phyloP scores from a whole-genome alignment of 139 green algal species.

The Helicosporidium sp. region DNA sequence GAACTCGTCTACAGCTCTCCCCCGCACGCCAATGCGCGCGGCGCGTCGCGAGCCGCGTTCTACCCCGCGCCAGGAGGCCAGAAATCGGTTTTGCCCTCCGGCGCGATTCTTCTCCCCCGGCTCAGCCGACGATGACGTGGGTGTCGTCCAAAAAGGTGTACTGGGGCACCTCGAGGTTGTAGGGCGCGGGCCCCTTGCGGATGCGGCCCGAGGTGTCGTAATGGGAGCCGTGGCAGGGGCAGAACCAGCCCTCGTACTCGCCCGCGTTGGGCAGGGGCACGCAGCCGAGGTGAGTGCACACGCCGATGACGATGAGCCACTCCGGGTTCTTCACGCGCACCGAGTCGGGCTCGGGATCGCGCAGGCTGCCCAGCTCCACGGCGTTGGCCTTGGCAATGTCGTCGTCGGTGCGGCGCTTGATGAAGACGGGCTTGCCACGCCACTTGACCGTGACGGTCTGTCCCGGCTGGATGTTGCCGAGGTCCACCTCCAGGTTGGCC shows the following conservation, averaged over 20 bases:
- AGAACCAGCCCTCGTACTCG: slow-evolving; percentile 81
- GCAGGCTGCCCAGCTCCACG: slow-evolving; percentile 53
- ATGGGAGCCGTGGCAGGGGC: slow-evolving; percentile 78
- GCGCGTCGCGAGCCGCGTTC: no score
- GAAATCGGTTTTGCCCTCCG: no score
- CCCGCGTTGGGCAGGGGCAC: slow-evolving; percentile 91
- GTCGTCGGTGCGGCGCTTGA: slow-evolving; percentile 54
- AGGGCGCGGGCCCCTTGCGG: slow-evolving; percentile 85
- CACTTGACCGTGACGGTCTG: slow-evolving; percentile 94
- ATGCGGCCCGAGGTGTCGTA: slow-evolving; percentile 91
- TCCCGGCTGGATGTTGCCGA: slow-evolving; percentile 62
- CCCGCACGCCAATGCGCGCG: neutral
- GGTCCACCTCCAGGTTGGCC: slow-evolving; percentile 85
- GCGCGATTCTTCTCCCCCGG: no score
- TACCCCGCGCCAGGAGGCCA: no score
- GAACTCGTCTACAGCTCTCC: no score
- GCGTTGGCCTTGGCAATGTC: slow-evolving; percentile 61
- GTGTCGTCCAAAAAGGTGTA: slow-evolving; percentile 62
- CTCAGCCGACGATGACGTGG: slow-evolving; percentile 48
- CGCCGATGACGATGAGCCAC: slow-evolving; percentile 93
- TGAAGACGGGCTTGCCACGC: slow-evolving; percentile 98
- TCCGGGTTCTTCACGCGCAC: slow-evolving; percentile 64
- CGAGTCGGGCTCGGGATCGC: slow-evolving; percentile 72
- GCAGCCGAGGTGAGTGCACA: slow-evolving; percentile 98
- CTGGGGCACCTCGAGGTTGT: slow-evolving; percentile 89